Percentiles rank a stretch among this genome's conserved stretches.
These are phyloP conservation scores for Trichoderma sp. DNA, from an alignment of 2,329 filamentous ascomycete species.

Conservation along the genomic window DNA sequence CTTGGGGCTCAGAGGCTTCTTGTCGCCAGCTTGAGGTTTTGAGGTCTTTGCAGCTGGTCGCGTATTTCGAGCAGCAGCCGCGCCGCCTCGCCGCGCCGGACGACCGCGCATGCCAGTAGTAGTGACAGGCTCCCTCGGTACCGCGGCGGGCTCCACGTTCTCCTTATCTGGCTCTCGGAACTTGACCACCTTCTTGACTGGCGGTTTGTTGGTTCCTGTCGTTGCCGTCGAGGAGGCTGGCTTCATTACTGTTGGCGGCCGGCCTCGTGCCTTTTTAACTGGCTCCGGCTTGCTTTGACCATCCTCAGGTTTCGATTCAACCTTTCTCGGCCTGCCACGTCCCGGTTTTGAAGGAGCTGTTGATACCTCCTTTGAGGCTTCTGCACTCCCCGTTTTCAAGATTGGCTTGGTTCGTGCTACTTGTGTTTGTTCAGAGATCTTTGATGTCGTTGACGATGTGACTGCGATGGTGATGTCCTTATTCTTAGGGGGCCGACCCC, in stretches of 20 bases:
- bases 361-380: slow-evolving; percentile 29
- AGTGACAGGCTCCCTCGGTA: slow-evolving; percentile 38
- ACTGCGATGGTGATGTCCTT: slow-evolving; percentile 23
- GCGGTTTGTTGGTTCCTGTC: slow-evolving; percentile 42
- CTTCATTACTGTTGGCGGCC: slow-evolving; percentile 33
- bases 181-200: slow-evolving; percentile 61
- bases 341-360: slow-evolving; percentile 36
- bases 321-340: slow-evolving; percentile 49
- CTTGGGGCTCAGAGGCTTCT: slow-evolving; percentile 62
- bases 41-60: slow-evolving; percentile 37
- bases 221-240: slow-evolving; percentile 32
- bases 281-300: slow-evolving; percentile 29
- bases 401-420: slow-evolving; percentile 32
- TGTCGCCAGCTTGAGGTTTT: slow-evolving; percentile 33
- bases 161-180: slow-evolving; percentile 68
- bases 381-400: slow-evolving; percentile 32
- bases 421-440: slow-evolving; percentile 27
- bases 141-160: slow-evolving; percentile 52
- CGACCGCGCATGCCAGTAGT: slow-evolving; percentile 41
- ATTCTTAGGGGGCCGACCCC: slow-evolving; percentile 47
- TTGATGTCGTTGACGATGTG: slow-evolving; percentile 19
- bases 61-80: slow-evolving; percentile 37
- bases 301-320: slow-evolving; percentile 28
- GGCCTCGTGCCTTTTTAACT: slow-evolving; percentile 37
- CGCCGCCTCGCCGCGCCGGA: slow-evolving; percentile 47